phyloP scores from a whole-genome alignment of 805 yeast genomes.

The Pichia gijzeniarum region DNA sequence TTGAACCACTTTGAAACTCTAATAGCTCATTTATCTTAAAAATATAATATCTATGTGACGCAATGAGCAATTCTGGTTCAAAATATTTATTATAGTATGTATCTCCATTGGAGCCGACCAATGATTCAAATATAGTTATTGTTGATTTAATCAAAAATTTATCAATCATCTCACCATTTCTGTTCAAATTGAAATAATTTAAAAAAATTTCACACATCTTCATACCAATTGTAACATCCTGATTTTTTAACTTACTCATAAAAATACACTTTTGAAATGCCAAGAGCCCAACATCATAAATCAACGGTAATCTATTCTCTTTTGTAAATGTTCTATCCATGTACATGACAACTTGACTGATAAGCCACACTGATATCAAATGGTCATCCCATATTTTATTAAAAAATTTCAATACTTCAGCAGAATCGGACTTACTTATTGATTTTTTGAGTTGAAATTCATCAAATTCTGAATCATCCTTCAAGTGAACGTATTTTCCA shows the following conservation, averaged over 20 bases:
- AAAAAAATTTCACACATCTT: constrained; percentile 44
- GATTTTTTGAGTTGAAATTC: not conserved
- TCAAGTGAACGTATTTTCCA: constrained; percentile 17
- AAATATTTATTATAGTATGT: constrained; percentile 57
- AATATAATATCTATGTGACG: constrained; percentile 51
- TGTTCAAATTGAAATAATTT: constrained; percentile 47
- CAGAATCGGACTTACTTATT: constrained; percentile 7
- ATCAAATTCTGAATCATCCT: constrained; percentile 22
- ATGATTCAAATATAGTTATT: constrained; percentile 64
- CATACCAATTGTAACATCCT: constrained; percentile 40
- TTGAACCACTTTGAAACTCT: constrained; percentile 41
- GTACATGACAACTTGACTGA: constrained; percentile 81
- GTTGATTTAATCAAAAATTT: constrained; percentile 53
- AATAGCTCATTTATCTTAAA: constrained; percentile 40
- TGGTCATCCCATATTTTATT: constrained; percentile 64
- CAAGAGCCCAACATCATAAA: constrained; percentile 68
- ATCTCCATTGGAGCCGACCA: constrained; percentile 49
- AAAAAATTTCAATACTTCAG: constrained; percentile 29
- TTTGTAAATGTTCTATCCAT: constrained; percentile 79
- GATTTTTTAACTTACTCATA: constrained; percentile 33
- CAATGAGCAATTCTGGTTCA: constrained; percentile 56
- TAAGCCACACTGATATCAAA: constrained; percentile 63
- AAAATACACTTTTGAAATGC: constrained; percentile 59
- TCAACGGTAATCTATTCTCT: constrained; percentile 52
- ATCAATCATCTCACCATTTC: constrained; percentile 51